Evolutionary conservation across 352 stramenopile genomes (phyloP).

Genomic region (Pythium scleroteichum): DNA sequence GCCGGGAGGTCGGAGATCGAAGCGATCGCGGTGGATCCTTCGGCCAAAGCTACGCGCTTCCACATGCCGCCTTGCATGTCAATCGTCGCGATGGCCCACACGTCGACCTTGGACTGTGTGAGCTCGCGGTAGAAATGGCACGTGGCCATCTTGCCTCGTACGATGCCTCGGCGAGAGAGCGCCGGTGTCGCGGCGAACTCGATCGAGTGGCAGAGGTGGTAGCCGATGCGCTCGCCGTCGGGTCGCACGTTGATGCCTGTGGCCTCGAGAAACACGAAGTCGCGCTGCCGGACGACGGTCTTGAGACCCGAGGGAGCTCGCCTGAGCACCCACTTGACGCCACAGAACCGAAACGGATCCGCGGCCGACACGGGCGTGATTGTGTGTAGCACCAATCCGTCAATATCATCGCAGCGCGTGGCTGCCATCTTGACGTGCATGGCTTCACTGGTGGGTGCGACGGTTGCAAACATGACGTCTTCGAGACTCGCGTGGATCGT

Average conservation of each 20-base stretch:
- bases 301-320: conserved; percentile 9
- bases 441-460: conserved; percentile 23
- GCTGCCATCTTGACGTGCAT: conserved; percentile 29
- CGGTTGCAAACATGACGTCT: conserved; percentile 26
- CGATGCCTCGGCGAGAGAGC: conserved; percentile 19
- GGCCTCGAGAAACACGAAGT: conserved; percentile 30
- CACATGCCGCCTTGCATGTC: conserved; percentile 29
- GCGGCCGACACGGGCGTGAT: conserved; percentile 8
- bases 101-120: conserved; percentile 22
- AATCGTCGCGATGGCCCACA: conserved; percentile 20
- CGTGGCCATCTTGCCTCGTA: conserved; percentile 28
- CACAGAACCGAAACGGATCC: conserved; percentile 26
- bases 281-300: conserved; percentile 19
- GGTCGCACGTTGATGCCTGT: conserved; percentile 20
- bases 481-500: conserved; percentile 22
- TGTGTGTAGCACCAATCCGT: conserved; percentile 26
- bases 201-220: conserved; percentile 29
- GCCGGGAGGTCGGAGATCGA: conserved; percentile 17
- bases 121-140: conserved; percentile 26
- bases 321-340: conserved; percentile 30
- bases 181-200: conserved; percentile 27
- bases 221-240: conserved; percentile 26
- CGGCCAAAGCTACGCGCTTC: conserved; percentile 14
- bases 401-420: conserved; percentile 14
- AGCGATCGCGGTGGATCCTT: conserved; percentile 9